Evolutionary conservation across 352 stramenopile species (phyloP), one percentile per base, ranked within the genome.

Genomic region (Globisporangium barbulae): DNA sequence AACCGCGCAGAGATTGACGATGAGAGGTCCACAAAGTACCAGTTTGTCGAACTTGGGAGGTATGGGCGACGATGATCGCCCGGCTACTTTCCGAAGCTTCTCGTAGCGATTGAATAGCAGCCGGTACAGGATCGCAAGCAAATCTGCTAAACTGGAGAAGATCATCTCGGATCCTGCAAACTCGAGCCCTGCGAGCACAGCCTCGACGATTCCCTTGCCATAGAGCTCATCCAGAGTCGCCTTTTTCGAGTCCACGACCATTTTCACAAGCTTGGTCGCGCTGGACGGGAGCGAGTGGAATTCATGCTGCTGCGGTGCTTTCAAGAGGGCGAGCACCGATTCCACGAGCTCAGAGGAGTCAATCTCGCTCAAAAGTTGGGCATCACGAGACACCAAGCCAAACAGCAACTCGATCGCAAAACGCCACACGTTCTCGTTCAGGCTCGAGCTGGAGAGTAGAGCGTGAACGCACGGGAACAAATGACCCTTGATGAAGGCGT

Each of bases 331-430:
- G 6, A 85, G 12, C 15, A 81, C 53, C 1, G 59, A 65, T 2
- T 55, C 52, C 1, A 76, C 63, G 5, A 88, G 31, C 17, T 67
- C 53, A 0, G 73, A 54, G 2, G 57, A 28, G 2, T 77, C 48
- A 19, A 67, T 41, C 8, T 65, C 66, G n/a, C 25, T 25, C n/a
- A 85, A 21, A 33, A 83, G 58, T 33, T 53, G 62, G 6, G 67
- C 59, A 44, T 85, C 67, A 1, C 64, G 72, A 3, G 75, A 80
- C 1, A 87, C 54, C 28, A 85, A 67, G 0, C 71, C 71, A 53
- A 75, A 74, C 0, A 91, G 58, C 10, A 91, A 59, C 21, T 91
- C 78, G 17, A 80, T 68, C 8, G 70, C 48, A 21, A 86, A 73
- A 15, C 69, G 71, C 80, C 78, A 86, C 45, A 82, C 71, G 12